Evolutionary conservation across 2,329 filamentous ascomycete species (phyloP).

Genomic region (Bipolaris cookei): DNA sequence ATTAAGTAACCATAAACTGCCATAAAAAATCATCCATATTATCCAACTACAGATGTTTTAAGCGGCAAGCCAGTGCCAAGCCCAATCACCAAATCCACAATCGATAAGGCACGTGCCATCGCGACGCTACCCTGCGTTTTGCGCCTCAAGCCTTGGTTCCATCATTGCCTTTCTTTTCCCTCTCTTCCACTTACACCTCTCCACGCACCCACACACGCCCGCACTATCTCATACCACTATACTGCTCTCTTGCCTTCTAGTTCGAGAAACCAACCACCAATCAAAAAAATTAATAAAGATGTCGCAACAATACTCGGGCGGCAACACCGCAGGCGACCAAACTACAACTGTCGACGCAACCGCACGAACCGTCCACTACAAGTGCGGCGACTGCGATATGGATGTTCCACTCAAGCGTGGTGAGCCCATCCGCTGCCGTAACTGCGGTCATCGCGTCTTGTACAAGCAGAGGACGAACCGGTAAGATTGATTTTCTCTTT

Average conservation of each 20-base stretch:
- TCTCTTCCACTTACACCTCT: background rate
- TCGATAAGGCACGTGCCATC: conserved; percentile 16
- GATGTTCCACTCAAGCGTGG: conserved; percentile 77
- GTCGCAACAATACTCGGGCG: background rate
- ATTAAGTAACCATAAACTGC: too few relatives aligned
- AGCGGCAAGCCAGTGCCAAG: too few relatives aligned
- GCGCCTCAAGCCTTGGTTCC: background rate
- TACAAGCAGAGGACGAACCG: conserved; percentile 98
- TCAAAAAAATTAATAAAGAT: background rate
- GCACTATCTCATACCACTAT: too few relatives aligned
- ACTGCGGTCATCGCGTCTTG: conserved; percentile 92
- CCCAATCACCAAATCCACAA: background rate
- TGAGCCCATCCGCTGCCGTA: conserved; percentile 84
- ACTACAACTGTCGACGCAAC: conserved; percentile 45
- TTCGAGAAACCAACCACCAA: background rate
- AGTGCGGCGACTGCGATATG: conserved; percentile 82
- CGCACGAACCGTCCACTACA: conserved; percentile 56
- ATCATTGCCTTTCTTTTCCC: background rate
- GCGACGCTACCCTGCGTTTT: conserved; percentile 5
- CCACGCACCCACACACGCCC: background rate
- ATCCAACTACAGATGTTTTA: too few relatives aligned
- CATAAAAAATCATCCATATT: too few relatives aligned
- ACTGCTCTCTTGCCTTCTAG: too few relatives aligned
- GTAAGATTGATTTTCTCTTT: conserved; percentile 60
- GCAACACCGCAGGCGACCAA: conserved; percentile 1